A percentile compares a stretch with the other conserved stretches of the same genome.
These are phyloP conservation scores for Yamadazyma kanchanaburiensis DNA, from an alignment of 1,139 yeast genomes.

Conservation along the genomic window DNA sequence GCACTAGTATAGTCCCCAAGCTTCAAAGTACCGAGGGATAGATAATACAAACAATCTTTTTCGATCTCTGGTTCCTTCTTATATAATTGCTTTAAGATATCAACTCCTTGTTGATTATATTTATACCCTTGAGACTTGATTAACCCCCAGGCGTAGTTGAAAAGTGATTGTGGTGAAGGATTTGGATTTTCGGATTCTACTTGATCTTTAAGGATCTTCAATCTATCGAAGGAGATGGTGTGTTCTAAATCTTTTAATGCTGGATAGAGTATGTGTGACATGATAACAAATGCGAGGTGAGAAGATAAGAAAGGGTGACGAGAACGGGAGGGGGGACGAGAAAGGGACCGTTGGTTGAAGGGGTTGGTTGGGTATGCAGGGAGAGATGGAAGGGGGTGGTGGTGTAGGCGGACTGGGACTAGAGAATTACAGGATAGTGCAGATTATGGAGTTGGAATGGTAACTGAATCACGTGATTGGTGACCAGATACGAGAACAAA, in stretches of 20 bases:
- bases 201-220: conserved; percentile 72
- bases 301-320: too few relatives aligned
- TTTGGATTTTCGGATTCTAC: conserved; percentile 78
- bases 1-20: conserved; percentile 86
- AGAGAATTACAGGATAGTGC: too few relatives aligned
- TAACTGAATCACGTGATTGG: too few relatives aligned
- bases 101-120: conserved; percentile 78
- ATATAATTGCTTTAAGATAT: conserved; percentile 69
- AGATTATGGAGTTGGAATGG: too few relatives aligned
- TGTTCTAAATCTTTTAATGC: conserved; percentile 43
- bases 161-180: conserved; percentile 78
- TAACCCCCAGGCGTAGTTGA: conserved; percentile 96
- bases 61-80: conserved; percentile 79
- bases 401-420: too few relatives aligned
- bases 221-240: conserved; percentile 72
- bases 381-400: too few relatives aligned
- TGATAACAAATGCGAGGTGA: conserved; percentile 1
- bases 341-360: too few relatives aligned
- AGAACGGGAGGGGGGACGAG: too few relatives aligned
- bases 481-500: too few relatives aligned
- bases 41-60: conserved; percentile 84
- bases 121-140: conserved; percentile 61
- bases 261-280: conserved; percentile 23
- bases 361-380: too few relatives aligned
- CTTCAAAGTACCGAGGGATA: conserved; percentile 85